Percentiles rank a stretch among this genome's conserved stretches.
These are phyloP conservation scores for Alternaria sp. DNA, from an alignment of 2,329 filamentous ascomycete species.

Conservation along the genomic window DNA sequence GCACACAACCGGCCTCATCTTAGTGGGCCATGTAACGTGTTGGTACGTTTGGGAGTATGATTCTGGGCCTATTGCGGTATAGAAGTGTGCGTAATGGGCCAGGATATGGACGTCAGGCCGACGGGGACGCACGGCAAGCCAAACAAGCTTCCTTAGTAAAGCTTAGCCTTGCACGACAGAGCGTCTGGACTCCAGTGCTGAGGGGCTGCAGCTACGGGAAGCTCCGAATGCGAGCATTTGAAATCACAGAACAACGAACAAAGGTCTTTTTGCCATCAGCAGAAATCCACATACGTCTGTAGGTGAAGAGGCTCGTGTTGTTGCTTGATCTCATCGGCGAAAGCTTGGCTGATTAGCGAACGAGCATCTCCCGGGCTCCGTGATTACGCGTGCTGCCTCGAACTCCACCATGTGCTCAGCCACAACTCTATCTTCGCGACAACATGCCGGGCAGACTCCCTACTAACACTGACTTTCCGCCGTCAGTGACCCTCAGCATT, in stretches of 20 bases:
- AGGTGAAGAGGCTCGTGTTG: not conserved
- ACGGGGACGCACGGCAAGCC: slow-evolving; percentile 15
- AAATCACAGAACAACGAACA: not conserved
- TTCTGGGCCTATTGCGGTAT: slow-evolving; percentile 25
- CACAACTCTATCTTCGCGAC: slow-evolving; percentile 21
- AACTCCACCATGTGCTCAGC: slow-evolving; percentile 26
- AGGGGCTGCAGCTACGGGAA: not conserved
- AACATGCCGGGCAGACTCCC: slow-evolving; percentile 57
- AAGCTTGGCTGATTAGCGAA: slow-evolving; percentile 32
- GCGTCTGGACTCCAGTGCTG: not conserved
- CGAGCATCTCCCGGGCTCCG: slow-evolving; percentile 28
- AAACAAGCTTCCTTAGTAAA: slow-evolving; percentile 43
- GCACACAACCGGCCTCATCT: not conserved
- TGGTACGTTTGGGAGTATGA: slow-evolving; percentile 22
- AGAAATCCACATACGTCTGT: not conserved
- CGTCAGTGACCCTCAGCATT: slow-evolving; percentile 53
- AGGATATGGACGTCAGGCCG: slow-evolving; percentile 14
- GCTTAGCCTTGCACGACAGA: slow-evolving; percentile 30
- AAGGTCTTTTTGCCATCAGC: not conserved
- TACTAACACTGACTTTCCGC: slow-evolving; percentile 54
- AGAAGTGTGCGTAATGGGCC: slow-evolving; percentile 40
- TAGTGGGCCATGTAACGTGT: slow-evolving; percentile 28
- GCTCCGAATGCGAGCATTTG: not conserved
- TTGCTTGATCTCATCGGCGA: not conserved
- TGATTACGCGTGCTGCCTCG: not conserved